These are phyloP conservation scores for Endocalyx cinctus DNA, from an alignment of 2,329 filamentous ascomycete species.

Conservation along the genomic window DNA sequence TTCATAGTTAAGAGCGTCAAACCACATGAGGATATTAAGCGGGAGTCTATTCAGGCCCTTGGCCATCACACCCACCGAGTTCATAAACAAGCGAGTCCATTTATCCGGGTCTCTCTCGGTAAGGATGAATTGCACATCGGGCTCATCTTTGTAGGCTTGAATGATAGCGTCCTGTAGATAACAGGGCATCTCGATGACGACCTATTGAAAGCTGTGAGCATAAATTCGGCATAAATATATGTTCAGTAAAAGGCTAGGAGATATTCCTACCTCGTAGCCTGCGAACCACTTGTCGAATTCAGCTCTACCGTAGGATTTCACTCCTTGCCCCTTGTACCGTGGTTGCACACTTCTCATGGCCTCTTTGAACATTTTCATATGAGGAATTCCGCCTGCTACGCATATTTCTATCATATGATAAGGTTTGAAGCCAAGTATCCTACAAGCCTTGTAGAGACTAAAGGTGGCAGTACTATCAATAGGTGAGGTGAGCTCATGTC, in stretches of 20 bases:
- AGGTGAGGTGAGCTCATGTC: too few species aligned
- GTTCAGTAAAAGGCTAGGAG: neutral
- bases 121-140: constrained; percentile 5
- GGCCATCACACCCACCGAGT: neutral
- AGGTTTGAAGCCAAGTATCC: neutral
- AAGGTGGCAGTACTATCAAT: too few species aligned
- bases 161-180: constrained; percentile 4
- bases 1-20: neutral
- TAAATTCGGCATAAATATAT: neutral
- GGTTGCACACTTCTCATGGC: neutral
- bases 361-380: neutral
- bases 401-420: neutral
- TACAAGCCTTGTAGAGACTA: neutral
- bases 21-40: neutral
- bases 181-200: constrained; percentile 4
- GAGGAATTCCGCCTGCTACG: neutral
- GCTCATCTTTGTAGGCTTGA: constrained; percentile 7
- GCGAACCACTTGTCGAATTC: neutral
- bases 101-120: constrained; percentile 1
- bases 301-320: neutral
- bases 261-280: neutral
- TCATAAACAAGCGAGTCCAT: constrained; percentile 2
- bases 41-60: neutral
- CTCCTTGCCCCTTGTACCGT: neutral
- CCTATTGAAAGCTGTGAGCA: neutral